phyloP scores from a whole-genome alignment of 768 basidiomycete species.

The Dacryopinax spathularia region DNA sequence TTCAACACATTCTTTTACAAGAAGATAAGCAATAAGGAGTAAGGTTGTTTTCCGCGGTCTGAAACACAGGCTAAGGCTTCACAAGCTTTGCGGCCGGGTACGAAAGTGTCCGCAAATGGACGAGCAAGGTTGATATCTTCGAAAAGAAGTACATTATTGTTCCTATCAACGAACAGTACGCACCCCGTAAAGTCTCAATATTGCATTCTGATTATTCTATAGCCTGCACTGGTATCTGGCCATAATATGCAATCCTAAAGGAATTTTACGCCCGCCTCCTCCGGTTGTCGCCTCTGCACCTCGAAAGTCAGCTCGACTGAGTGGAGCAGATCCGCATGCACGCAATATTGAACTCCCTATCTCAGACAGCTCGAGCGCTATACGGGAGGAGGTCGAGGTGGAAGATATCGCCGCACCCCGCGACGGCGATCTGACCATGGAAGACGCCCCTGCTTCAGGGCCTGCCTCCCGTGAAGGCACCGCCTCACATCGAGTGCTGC shows the following conservation, averaged over 20 bases:
- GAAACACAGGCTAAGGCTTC: constrained; percentile 16
- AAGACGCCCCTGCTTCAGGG: no score
- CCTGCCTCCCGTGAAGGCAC: no score
- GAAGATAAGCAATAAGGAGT: constrained; percentile 67
- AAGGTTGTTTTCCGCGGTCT: constrained; percentile 13
- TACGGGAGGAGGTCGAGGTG: no score
- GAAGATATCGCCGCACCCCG: no score
- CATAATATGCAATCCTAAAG: constrained; percentile 72
- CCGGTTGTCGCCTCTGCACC: constrained; percentile 8
- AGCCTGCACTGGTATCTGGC: constrained; percentile 97
- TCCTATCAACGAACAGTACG: constrained; percentile 92
- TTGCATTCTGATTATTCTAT: neutral
- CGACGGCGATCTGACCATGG: no score
- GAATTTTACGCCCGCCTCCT: constrained; percentile 39
- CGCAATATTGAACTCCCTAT: no score
- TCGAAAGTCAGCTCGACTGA: neutral
- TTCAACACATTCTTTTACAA: constrained; percentile 99
- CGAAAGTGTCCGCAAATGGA: constrained; percentile 85
- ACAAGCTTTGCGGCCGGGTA: constrained; percentile 50
- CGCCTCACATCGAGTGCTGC: no score
- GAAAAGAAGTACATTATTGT: constrained; percentile 83
- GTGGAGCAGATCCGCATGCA: no score
- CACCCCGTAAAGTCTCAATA: constrained; percentile 2
- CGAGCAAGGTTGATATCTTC: constrained; percentile 75
- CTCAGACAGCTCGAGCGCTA: no score